These are phyloP conservation scores for Fusarium sulawesiense DNA, from an alignment of 2,329 filamentous ascomycete genomes.

Conservation along the genomic window DNA sequence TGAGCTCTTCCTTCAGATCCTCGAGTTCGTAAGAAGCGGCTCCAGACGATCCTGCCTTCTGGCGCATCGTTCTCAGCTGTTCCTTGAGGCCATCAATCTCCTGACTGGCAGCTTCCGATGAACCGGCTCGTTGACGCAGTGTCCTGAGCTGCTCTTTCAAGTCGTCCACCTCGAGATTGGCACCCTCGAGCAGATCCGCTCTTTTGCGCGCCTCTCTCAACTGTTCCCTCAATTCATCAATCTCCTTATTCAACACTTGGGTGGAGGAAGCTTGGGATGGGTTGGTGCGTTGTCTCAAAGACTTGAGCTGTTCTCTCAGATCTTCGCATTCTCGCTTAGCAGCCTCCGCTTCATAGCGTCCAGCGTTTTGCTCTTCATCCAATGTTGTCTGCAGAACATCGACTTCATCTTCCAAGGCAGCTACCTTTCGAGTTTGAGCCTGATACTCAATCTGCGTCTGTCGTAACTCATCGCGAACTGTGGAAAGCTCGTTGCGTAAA, in stretches of 20 bases:
- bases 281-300: slow-evolving; percentile 41
- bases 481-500: slow-evolving; percentile 73
- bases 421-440: slow-evolving; percentile 71
- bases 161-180: slow-evolving; percentile 46
- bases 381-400: slow-evolving; percentile 70
- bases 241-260: slow-evolving; percentile 46
- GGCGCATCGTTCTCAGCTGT: slow-evolving; percentile 21
- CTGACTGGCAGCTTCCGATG: slow-evolving; percentile 50
- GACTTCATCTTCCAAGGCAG: slow-evolving; percentile 79
- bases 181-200: slow-evolving; percentile 41
- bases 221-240: slow-evolving; percentile 41
- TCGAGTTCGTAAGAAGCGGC: slow-evolving; percentile 39
- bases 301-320: slow-evolving; percentile 42
- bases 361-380: slow-evolving; percentile 44
- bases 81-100: slow-evolving; percentile 49
- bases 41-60: slow-evolving; percentile 37
- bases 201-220: slow-evolving; percentile 43
- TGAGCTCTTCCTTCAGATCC: slow-evolving; percentile 41
- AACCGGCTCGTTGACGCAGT: slow-evolving; percentile 28
- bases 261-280: slow-evolving; percentile 29
- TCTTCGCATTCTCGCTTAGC: slow-evolving; percentile 57
- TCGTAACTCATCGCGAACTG: slow-evolving; percentile 76
- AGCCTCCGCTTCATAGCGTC: slow-evolving; percentile 54
- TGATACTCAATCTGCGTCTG: slow-evolving; percentile 73
- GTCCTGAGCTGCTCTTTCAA: slow-evolving; percentile 44